Evolutionary conservation across 305 asterid species (phyloP).

Genomic region (Solanum hybrid): DNA sequence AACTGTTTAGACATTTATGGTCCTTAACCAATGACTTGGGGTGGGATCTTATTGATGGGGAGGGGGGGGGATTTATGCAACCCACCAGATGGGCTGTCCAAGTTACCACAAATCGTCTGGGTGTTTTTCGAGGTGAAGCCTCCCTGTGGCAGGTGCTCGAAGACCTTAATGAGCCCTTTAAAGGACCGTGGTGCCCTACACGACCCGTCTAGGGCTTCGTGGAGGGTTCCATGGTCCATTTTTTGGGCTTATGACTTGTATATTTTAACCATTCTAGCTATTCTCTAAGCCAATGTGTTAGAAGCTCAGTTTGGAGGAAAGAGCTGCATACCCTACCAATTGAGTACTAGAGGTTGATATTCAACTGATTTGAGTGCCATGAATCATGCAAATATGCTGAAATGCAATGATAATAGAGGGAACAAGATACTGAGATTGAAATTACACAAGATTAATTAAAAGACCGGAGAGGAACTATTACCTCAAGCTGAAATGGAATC

Average conservation of each 20-base stretch:
- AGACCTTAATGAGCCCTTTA: not conserved
- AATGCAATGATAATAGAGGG: not conserved
- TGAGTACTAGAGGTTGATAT: not conserved
- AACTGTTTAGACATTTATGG: not conserved
- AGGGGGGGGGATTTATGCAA: not conserved
- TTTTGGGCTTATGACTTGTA: not conserved
- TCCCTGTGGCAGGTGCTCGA: not conserved
- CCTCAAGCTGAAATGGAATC: not conserved
- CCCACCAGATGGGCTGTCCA: not conserved
- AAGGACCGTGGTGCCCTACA: not conserved
- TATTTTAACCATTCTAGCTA: not conserved
- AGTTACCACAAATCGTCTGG: not conserved
- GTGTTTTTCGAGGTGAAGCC: not conserved
- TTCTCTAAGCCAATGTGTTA: not conserved
- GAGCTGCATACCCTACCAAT: not conserved
- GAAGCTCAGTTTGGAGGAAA: not conserved
- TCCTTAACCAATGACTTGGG: not conserved
- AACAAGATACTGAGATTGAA: not conserved
- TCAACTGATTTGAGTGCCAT: not conserved
- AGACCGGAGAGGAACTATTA: not conserved
- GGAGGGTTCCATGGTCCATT: not conserved
- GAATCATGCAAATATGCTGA: not conserved
- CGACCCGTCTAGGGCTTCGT: not conserved
- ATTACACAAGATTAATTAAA: not conserved
- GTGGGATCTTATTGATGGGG: not conserved